A percentile compares a stretch with the other conserved stretches of the same genome.
Conservation (phyloP, 257 asterid genomes). For the Nicotiana tabacum region DNA sequence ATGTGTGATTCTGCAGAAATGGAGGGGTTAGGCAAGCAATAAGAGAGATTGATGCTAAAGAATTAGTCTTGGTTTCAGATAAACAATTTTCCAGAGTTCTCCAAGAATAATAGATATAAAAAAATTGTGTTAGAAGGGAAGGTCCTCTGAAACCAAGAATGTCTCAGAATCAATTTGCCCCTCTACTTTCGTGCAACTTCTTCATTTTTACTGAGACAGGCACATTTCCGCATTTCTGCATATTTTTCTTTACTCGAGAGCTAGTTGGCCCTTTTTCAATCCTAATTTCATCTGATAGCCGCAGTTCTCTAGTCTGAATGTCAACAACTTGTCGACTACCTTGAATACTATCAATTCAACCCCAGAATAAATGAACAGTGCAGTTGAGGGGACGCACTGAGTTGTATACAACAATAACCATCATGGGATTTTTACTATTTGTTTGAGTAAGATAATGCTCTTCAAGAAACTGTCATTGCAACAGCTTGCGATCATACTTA, state of each 20-base stretch:
- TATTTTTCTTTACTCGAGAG: background rate
- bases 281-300: background rate
- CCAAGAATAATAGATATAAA: background rate
- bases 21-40: background rate
- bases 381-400: background rate
- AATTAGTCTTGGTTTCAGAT: background rate
- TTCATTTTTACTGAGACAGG: background rate
- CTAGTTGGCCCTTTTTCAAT: background rate
- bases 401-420: background rate
- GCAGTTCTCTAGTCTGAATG: background rate
- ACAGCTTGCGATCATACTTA: background rate
- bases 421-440: background rate
- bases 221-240: background rate
- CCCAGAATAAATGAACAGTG: background rate
- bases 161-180: background rate
- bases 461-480: background rate
- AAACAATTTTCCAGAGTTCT: background rate
- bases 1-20: background rate
- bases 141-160: background rate
- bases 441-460: background rate
- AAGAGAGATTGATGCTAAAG: background rate
- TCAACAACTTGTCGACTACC: background rate
- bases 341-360: background rate
- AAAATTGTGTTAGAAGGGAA: background rate
- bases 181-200: background rate